phyloP scores from a whole-genome alignment of 225 moss, liverwort and hornwort species.

The Thuidium tamariscinum region DNA sequence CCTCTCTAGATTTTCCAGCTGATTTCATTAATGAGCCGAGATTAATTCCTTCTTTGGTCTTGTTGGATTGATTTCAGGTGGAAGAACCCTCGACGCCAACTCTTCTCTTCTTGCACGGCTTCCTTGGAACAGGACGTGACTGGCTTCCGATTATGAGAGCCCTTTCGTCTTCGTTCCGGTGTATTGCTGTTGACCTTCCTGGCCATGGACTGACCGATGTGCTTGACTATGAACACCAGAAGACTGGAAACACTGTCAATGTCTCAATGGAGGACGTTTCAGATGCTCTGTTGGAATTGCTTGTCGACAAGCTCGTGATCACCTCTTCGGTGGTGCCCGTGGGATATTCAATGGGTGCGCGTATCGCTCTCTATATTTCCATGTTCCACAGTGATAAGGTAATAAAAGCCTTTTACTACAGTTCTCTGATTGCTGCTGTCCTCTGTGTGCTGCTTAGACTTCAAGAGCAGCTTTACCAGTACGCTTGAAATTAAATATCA shows the following conservation, averaged over 20 bases:
- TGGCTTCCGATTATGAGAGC: constrained; percentile 80
- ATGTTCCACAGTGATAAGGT: constrained; percentile 51
- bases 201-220: constrained; percentile 73
- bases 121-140: constrained; percentile 73
- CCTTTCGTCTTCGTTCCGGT: constrained; percentile 63
- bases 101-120: constrained; percentile 84
- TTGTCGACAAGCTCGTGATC: constrained; percentile 21
- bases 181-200: constrained; percentile 84
- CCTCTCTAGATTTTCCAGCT: background rate
- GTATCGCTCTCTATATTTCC: constrained; percentile 70
- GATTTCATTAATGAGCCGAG: background rate
- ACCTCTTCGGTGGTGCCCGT: constrained; percentile 44
- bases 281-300: constrained; percentile 38
- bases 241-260: background rate
- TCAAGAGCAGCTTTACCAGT: background rate
- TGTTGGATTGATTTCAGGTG: constrained; percentile 6
- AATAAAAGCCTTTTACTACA: background rate
- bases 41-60: background rate
- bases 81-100: constrained; percentile 18
- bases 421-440: background rate
- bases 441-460: background rate
- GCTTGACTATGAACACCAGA: background rate
- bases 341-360: constrained; percentile 98
- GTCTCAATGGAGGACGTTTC: constrained; percentile 53
- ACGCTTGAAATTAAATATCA: background rate